Evolutionary conservation across 2,329 filamentous ascomycete genomes (phyloP), one percentile per base, ranked within the genome.

Genomic region (Cercospora zeae-maydis): DNA sequence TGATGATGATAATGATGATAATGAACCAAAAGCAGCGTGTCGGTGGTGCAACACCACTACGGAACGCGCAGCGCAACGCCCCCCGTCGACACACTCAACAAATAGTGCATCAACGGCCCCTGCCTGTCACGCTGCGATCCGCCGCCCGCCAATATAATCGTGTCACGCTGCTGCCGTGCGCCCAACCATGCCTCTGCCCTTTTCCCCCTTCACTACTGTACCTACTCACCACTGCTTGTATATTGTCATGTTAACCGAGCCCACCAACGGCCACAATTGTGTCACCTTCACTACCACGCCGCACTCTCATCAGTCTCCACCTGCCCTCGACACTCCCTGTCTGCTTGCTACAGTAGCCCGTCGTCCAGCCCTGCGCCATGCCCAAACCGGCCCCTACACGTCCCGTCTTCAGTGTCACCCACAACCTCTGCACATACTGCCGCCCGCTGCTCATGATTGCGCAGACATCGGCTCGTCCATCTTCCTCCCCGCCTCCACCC

Each of bases 121-220:
- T 60, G 62, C 60, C 62, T 59, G 59, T 64, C 62, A 64, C 59
- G 54, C 57, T 51, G 37, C 59, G 57, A 53, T 62, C 37, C 62
- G 52, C 63, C 60, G 49, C 58, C 63, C 47, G 65, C 66, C 69
- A 66, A 72, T 69, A 71, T 66, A 66, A 68, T 71, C 68, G 69
- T 72, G 63, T 69, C 37, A 72, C 70, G 58, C 65, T 67, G 59
- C 67, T 73, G 69, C 66, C 62, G 71, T 71, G 68, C 69, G 63
- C 71, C 72, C 70, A 71, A 70, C 67, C 69, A 72, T 67, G 47
- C n/a, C 47, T 30, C 47, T 52, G 9, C 47, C 3, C 19, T 59
- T 33, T 42, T 21, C 27, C 16, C 39, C 51, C 52, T 59, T 59
- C 68, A 54, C 21, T n/a, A n/a, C n/a, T n/a, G n/a, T n/a, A n/a